These are phyloP conservation scores for Boletus vinaceobasis DNA, from an alignment of 768 basidiomycete species.

Conservation along the genomic window DNA sequence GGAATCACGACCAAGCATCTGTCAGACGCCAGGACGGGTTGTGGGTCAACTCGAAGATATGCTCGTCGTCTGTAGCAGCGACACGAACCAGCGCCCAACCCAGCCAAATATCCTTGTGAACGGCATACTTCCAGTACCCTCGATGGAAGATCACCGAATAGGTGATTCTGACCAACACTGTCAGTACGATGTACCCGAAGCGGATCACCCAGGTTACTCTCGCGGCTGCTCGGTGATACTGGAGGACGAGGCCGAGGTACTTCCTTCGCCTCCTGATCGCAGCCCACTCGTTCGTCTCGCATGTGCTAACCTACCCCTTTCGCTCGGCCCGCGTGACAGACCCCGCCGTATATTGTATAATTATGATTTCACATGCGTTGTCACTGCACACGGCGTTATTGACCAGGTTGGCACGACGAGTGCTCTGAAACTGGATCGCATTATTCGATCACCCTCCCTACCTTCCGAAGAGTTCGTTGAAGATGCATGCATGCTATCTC, in stretches of 20 bases:
- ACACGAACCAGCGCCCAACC: background rate
- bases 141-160: background rate
- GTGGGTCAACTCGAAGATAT: background rate
- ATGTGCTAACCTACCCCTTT: constrained; percentile 8
- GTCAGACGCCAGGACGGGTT: background rate
- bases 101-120: background rate
- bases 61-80: background rate
- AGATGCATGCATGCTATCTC: constrained; percentile 39
- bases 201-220: background rate
- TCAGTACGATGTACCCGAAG: background rate
- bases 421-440: constrained; percentile 13
- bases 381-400: constrained; percentile 41
- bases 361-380: constrained; percentile 18
- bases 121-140: background rate
- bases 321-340: constrained; percentile 35
- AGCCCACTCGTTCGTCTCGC: background rate
- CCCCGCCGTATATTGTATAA: constrained; percentile 37
- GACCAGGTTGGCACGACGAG: constrained; percentile 25
- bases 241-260: background rate
- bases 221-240: background rate
- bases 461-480: constrained; percentile 35
- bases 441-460: constrained; percentile 19
- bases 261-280: background rate
- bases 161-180: background rate
- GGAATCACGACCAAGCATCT: background rate